Evolutionary conservation across 1,284 basidiomycete genomes (phyloP).

Genomic region (Cutaneotrichosporon daszewskae): DNA sequence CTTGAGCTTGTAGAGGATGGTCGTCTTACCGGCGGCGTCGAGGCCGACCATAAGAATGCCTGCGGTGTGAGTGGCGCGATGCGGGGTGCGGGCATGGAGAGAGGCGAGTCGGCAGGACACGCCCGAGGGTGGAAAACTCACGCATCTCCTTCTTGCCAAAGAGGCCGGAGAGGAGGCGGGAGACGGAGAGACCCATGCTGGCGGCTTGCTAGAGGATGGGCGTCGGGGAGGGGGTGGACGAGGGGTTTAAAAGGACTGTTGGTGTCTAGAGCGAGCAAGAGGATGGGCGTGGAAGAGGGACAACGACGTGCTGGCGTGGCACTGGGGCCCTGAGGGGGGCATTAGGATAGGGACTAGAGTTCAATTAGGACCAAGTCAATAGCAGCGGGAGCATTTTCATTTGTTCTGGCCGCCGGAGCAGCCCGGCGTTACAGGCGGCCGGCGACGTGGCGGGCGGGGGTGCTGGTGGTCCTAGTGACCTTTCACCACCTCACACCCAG

Average conservation of each 20-base stretch:
- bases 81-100: too few species aligned
- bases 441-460: too few species aligned
- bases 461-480: too few species aligned
- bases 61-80: slow-evolving; percentile 20
- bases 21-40: slow-evolving; percentile 95
- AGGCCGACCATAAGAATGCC: slow-evolving; percentile 75
- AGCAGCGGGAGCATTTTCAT: too few species aligned
- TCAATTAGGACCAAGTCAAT: too few species aligned
- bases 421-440: too few species aligned
- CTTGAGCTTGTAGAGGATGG: slow-evolving; percentile 99
- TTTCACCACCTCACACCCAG: too few species aligned
- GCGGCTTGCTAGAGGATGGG: background rate
- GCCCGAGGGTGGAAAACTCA: slow-evolving; percentile 52
- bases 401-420: too few species aligned
- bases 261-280: background rate
- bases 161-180: slow-evolving; percentile 72
- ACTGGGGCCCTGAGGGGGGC: too few species aligned
- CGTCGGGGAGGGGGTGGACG: background rate
- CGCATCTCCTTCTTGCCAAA: slow-evolving; percentile 99
- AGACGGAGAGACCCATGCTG: slow-evolving; percentile 78
- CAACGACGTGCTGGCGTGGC: slow-evolving; percentile 5
- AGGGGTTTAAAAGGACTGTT: slow-evolving; percentile 1
- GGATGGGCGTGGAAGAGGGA: slow-evolving; percentile 4
- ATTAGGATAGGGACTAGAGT: too few species aligned
- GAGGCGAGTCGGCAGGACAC: background rate